These are phyloP conservation scores for Casuarina equisetifolia DNA, from an alignment of 306 rosid species.

Conservation along the genomic window DNA sequence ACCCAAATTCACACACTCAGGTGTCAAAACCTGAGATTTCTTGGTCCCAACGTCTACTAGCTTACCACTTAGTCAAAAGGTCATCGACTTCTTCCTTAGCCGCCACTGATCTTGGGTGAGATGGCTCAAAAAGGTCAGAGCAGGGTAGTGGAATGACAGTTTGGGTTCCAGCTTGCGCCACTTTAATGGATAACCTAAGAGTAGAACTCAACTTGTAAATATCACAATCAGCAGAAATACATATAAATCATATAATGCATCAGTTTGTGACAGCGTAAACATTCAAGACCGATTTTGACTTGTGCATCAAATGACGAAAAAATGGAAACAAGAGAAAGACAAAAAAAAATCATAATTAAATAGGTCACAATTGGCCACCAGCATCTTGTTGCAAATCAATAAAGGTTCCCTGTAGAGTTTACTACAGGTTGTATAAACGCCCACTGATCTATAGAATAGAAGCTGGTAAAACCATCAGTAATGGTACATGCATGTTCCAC, in stretches of 20 bases:
- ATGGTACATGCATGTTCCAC: no score
- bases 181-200: neutral
- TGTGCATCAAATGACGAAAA: neutral
- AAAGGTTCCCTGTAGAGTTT: neutral
- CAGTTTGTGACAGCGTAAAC: neutral
- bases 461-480: neutral
- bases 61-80: no score
- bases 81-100: no score
- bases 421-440: neutral
- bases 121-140: neutral
- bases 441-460: neutral
- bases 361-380: neutral
- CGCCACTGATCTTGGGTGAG: neutral
- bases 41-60: no score
- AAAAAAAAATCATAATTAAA: neutral
- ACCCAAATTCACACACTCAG: no score
- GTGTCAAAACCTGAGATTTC: no score
- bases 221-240: neutral
- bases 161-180: neutral
- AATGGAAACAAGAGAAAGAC: neutral
- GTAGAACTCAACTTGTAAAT: neutral
- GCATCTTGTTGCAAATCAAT: neutral
- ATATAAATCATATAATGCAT: neutral
- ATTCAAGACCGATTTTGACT: neutral
- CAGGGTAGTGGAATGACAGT: neutral